Evolutionary conservation across 2,329 filamentous ascomycete genomes (phyloP), one percentile per base, ranked within the genome.

Genomic region (Epichloe typhina): DNA sequence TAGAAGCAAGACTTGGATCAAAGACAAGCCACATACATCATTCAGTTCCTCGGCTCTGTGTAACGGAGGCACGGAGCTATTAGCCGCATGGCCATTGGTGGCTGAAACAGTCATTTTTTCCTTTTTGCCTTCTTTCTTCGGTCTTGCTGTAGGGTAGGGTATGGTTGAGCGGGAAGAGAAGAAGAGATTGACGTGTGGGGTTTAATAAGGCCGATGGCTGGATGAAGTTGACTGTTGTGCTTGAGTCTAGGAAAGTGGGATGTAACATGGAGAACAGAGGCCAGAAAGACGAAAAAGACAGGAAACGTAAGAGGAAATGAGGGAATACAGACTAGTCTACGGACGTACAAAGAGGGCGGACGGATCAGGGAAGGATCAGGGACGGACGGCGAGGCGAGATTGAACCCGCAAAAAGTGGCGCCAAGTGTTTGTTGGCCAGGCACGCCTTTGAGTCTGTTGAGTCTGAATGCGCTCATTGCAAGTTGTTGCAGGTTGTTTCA

Each of bases 31-130:
- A 57, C 60, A 58, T 53, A 63, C 61, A 57, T 64, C 59, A 52
- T 63, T 54, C 19, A 65, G 56, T 51, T 66, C 64, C 47, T 58
- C 62, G 55, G 64, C 64, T 57, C 64, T 61, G 55, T 58, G 57
- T 19, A 66, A 58, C 51, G 40, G 42, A n/a, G 56, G 50, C 23
- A 55, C 50, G 48, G 56, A 56, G 46, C 58, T 55, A 52, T 55
- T 58, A 42, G 58, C 59, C 9, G 36, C 50, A 38, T 50, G 21
- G n/a, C 50, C 50, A 35, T 52, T 38, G 52, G 44, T 40, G 46
- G 12, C 7, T 11, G 35, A 40, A 15, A 9, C 15, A 7, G 15
- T 41, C 35, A 38, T 49, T 45, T 38, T 44, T 21, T 36, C 21
- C 21, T 47, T 38, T 26, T 15, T 33, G 5, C 21, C 4, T 42